Percentiles rank a stretch among this genome's conserved stretches.
Evolutionary conservation across 208 protist genomes (phyloP).

Genomic region (Naegleria fowleri): DNA sequence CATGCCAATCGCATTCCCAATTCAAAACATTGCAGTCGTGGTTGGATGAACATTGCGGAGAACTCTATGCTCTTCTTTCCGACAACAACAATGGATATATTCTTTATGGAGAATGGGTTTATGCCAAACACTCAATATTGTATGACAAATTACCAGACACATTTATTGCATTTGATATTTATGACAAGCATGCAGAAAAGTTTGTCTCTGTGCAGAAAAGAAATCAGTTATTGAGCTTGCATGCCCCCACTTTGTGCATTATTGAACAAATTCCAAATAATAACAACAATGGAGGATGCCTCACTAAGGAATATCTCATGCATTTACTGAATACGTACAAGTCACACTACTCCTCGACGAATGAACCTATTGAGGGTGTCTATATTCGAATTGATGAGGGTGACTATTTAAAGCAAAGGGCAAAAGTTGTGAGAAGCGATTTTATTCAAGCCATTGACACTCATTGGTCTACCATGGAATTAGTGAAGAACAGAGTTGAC

Average conservation of each 20-base stretch:
- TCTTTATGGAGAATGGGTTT: slow-evolving; percentile 51
- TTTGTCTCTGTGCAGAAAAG: slow-evolving; percentile 24
- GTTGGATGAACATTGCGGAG: slow-evolving; percentile 39
- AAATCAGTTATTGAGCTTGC: slow-evolving; percentile 17
- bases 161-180: slow-evolving; percentile 53
- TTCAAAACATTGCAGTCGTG: slow-evolving; percentile 44
- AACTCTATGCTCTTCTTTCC: slow-evolving; percentile 40
- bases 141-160: slow-evolving; percentile 44
- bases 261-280: neutral
- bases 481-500: slow-evolving; percentile 14
- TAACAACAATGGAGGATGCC: neutral
- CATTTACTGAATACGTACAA: neutral
- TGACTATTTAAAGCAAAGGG: slow-evolving; percentile 28
- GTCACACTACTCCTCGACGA: neutral
- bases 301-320: neutral
- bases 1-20: slow-evolving; percentile 38
- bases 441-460: slow-evolving; percentile 38
- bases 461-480: neutral
- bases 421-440: slow-evolving; percentile 34
- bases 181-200: slow-evolving; percentile 34
- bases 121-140: slow-evolving; percentile 44
- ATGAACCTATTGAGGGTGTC: slow-evolving; percentile 26
- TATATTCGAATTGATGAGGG: slow-evolving; percentile 35
- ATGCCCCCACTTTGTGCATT: slow-evolving; percentile 13
- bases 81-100: slow-evolving; percentile 34